Base-by-base conservation (phyloP, 805 yeast species). In the Wickerhamomyces ciferrii region DNA sequence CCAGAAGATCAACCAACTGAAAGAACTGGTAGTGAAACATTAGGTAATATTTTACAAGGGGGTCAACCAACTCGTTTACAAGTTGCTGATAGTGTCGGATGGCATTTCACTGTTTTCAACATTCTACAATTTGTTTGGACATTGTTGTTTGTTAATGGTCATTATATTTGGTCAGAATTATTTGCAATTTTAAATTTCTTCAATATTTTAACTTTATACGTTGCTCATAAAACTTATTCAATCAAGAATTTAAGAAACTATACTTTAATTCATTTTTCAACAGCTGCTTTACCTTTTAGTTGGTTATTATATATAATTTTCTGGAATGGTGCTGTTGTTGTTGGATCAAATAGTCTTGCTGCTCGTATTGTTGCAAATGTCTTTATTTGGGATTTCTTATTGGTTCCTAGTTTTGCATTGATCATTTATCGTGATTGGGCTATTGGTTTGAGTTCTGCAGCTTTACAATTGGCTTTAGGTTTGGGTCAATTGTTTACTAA, bases 321-420 rank as follows among this genome's bases (percentile, higher is more conserved):
- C 70, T 88, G 96, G 96, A 85, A 84, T 59, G 95, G 95, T 41
- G 90, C 95, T 2, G 84, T 83, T 25, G 77, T 84, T 13, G 48
- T 55, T 21, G 62, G 56, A 13, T 76, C 76, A 46, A 75, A 76
- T 55, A 62, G 70, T 23, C 62, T 84, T n/a, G 65, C 76, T 19
- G 81, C 88, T 15, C 74, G 95, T 48, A 65, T 87, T 43, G 50
- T 87, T 20, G 87, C 92, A 44, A 87, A 87, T 62, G 62, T 87
- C 31, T 71, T 84, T 52, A 78, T 87, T 58, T 88, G 96, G 96
- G 83, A 79, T 60, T 83, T 84, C 67, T 69, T 87, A 52, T 48
- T 86, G 34, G 78, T 82, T 40, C 92, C 95, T 17, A 69, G 70
- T 19, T 63, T 75, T 48, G 74, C 81, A 58, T 59, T 87, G 53